Evolutionary conservation across 495 filamentous ascomycete genomes (phyloP).

Genomic region (Sphaerosporella brunnea): DNA sequence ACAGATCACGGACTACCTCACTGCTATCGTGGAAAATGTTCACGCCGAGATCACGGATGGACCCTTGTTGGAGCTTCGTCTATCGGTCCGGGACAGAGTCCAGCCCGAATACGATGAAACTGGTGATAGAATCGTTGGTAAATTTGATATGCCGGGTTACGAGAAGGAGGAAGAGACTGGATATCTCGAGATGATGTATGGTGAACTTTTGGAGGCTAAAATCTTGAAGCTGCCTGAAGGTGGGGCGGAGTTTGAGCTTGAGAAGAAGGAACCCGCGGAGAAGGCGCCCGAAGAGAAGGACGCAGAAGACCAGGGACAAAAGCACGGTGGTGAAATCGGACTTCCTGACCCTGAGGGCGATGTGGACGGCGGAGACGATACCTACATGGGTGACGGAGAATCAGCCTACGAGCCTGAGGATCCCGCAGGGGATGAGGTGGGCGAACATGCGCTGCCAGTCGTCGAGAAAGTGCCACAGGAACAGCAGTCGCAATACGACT

Average conservation of each 20-base stretch:
- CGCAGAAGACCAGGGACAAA: no score
- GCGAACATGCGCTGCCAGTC: no score
- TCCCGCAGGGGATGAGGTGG: no score
- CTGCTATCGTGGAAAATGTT: constrained; percentile 43
- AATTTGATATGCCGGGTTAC: constrained; percentile 49
- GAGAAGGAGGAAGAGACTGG: constrained; percentile 35
- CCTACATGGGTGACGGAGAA: no score
- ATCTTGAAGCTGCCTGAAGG: constrained; percentile 33
- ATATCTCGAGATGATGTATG: constrained; percentile 34
- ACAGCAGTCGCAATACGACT: no score
- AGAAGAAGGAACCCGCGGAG: no score
- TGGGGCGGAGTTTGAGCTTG: constrained; percentile 4
- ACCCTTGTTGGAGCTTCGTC: constrained; percentile 37
- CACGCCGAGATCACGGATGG: constrained; percentile 28
- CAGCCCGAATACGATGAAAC: constrained; percentile 36
- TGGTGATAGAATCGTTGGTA: constrained; percentile 41
- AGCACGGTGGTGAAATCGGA: no score
- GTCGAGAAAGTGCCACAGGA: no score
- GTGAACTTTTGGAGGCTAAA: constrained; percentile 44
- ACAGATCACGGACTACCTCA: constrained; percentile 45
- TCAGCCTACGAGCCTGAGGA: no score
- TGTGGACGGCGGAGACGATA: no score
- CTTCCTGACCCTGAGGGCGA: no score
- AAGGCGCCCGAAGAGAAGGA: no score
- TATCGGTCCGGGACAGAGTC: constrained; percentile 39